A percentile compares a stretch with the other conserved stretches of the same genome.
These are phyloP conservation scores for Brassica carinata DNA, from an alignment of 345 rosid species.

Conservation along the genomic window DNA sequence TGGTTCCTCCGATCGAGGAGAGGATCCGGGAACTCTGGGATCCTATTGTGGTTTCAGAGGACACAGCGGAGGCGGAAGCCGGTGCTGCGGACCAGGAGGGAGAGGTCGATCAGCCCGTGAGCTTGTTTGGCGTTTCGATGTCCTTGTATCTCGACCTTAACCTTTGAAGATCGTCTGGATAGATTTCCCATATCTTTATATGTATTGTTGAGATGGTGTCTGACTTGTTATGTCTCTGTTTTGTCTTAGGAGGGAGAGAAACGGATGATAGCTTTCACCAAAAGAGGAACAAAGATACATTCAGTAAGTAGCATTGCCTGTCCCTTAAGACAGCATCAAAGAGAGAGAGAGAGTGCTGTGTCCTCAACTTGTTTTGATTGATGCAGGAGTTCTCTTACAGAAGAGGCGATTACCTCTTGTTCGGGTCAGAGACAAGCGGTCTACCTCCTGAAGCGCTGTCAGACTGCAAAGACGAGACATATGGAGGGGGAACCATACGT, in stretches of 20 bases:
- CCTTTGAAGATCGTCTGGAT: too few relatives aligned
- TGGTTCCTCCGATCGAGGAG: too few relatives aligned
- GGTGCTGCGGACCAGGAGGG: too few relatives aligned
- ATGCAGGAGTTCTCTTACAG: slow-evolving; percentile 77
- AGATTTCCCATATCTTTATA: too few relatives aligned
- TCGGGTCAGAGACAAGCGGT: slow-evolving; percentile 89
- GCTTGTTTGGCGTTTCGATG: too few relatives aligned
- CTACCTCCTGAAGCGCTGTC: slow-evolving; percentile 75
- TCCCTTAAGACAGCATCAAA: slow-evolving; percentile 12
- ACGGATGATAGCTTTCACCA: slow-evolving; percentile 86
- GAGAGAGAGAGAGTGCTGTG: neutral
- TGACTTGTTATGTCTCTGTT: slow-evolving; percentile 3
- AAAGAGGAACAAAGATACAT: slow-evolving; percentile 74
- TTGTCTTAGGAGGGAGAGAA: slow-evolving; percentile 73
- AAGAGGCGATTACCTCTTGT: slow-evolving; percentile 83
- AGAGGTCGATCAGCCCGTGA: too few relatives aligned
- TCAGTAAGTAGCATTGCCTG: slow-evolving; percentile 55
- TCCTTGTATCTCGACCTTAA: too few relatives aligned
- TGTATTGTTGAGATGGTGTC: too few relatives aligned
- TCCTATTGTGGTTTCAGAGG: too few relatives aligned
- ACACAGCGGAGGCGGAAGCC: too few relatives aligned
- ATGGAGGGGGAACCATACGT: slow-evolving; percentile 76
- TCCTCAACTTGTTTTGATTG: slow-evolving; percentile 15
- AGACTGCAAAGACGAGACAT: slow-evolving; percentile 61
- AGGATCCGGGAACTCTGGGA: too few relatives aligned